phyloP scores from a whole-genome alignment of 139 green algal genomes.

The Limnomonas spitsbergensis region DNA sequence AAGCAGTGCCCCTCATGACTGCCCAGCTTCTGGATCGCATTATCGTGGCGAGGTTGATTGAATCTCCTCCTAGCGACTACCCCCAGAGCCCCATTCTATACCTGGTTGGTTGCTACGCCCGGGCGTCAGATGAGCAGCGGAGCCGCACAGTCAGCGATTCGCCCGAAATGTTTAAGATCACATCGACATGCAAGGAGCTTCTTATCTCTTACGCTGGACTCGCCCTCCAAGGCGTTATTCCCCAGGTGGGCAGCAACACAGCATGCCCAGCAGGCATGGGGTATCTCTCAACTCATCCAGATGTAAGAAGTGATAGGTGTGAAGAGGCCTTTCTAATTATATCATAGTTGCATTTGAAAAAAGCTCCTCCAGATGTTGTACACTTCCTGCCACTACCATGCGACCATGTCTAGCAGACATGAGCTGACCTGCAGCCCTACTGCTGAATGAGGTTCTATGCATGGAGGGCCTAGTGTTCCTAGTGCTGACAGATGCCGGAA shows the following conservation, averaged over 20 bases:
- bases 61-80: conserved; percentile 48
- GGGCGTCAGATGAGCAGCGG: conserved; percentile 46
- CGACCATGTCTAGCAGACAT: too few species aligned
- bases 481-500: too few species aligned
- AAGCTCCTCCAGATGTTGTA: too few species aligned
- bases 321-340: too few species aligned
- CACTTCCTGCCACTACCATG: too few species aligned
- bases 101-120: conserved; percentile 64
- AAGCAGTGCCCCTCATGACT: conserved; percentile 37
- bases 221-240: conserved; percentile 77
- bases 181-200: conserved; percentile 61
- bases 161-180: conserved; percentile 27
- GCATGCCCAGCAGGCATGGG: too few species aligned
- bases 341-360: too few species aligned
- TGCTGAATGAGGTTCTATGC: too few species aligned
- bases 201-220: conserved; percentile 80
- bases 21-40: conserved; percentile 61
- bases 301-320: too few species aligned
- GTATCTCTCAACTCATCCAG: too few species aligned
- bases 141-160: conserved; percentile 13
- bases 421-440: too few species aligned
- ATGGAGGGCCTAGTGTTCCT: too few species aligned
- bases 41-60: conserved; percentile 75
- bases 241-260: conserved; percentile 24
- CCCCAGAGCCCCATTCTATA: conserved; percentile 72